Base-by-base conservation (phyloP, 148 eudicot species). In the Rhododendron griersonianum region DNA sequence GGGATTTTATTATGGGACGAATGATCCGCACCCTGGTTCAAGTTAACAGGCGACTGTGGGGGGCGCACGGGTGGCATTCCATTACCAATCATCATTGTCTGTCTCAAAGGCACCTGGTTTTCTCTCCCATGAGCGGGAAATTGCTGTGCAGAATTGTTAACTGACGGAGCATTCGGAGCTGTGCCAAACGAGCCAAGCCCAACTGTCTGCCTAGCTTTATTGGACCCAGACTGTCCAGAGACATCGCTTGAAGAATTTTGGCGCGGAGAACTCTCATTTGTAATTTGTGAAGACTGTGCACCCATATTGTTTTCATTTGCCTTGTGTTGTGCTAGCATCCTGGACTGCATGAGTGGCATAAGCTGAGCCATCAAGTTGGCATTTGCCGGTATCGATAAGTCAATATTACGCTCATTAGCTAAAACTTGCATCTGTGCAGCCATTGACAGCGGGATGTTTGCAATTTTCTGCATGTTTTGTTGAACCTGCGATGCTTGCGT, bases 331-430 rank as follows among this genome's bases (percentile, higher is more conserved):
- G 94, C 90, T 83, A 89, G 87, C 98, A 93, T 93, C 86, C 95
- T 90, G 85, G 97, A 92, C 86, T 96, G 99, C 96, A 96, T 91
- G 53, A 93, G 87, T 28, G 98, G 96, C 83, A 96, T 86, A 65
- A 96, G 91, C 80, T 95, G 99, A 21, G 93, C 92, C 86, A 97
- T 85, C 93, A 94, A 78, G 87, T 91, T 92, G 59, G 98, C 99
- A 92, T 94, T 96, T 69, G 91, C 93, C 41, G 99, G 99, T 82
- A 85, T 90, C 61, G 99, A 92, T 47, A 97, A 87, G 88, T 97
- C 99, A 45, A 97, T 95, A 90, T 95, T 93, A 84, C 91, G 95
- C 88, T 95, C 99, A 71, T 84, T 89, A 7, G 96, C 99, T 92
- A 95, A 92, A 44, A 95, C 93, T 89, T 92, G 92, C 91, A 97